phyloP scores from a whole-genome alignment of 176 grass and related monocot genomes.

The Microstegium vimineum region DNA sequence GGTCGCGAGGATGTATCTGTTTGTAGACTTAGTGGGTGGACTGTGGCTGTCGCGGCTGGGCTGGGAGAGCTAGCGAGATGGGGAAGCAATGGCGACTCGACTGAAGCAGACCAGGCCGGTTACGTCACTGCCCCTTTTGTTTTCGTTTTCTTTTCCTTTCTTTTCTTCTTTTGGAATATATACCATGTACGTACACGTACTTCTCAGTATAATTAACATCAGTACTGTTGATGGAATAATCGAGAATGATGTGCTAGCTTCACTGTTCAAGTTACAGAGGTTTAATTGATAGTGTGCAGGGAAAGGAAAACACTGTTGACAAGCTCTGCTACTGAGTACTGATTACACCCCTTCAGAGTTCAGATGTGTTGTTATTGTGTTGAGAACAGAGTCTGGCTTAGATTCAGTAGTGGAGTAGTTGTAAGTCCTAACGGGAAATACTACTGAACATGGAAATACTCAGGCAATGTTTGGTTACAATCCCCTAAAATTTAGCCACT shows the following conservation, averaged over 20 bases:
- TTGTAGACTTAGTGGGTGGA: constrained; percentile 25
- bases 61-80: neutral
- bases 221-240: neutral
- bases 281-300: neutral
- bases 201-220: neutral
- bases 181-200: neutral
- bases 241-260: neutral
- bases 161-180: neutral
- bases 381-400: neutral
- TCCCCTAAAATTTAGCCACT: no score
- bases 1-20: constrained; percentile 10
- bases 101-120: constrained; percentile 1
- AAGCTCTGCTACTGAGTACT: neutral
- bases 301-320: neutral
- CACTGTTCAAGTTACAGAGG: neutral
- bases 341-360: no score
- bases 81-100: constrained; percentile 30
- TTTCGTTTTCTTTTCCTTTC: neutral
- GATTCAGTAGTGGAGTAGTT: neutral
- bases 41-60: constrained; percentile 21
- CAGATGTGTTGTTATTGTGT: neutral
- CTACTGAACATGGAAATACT: neutral
- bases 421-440: neutral
- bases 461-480: no score
- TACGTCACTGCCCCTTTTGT: neutral